These are phyloP conservation scores for Lactarius akahatsu DNA, from an alignment of 768 basidiomycete species.

Conservation along the genomic window DNA sequence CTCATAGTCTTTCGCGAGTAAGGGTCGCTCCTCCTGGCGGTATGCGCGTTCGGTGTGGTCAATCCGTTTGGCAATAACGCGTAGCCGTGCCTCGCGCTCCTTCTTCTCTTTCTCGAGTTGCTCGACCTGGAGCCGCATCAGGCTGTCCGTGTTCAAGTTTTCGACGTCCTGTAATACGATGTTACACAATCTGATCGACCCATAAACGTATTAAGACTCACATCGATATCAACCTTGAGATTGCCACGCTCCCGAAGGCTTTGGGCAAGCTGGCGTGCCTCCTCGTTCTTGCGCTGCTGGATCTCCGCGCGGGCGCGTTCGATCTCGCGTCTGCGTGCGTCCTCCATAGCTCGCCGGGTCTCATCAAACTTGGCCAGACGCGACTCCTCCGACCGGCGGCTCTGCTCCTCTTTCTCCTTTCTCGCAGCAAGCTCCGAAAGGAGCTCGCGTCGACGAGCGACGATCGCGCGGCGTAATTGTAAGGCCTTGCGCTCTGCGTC, in stretches of 20 bases:
- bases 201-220: conserved; percentile 36
- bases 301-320: conserved; percentile 70
- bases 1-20: conserved; percentile 84
- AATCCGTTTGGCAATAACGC: conserved; percentile 82
- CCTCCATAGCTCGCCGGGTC: conserved; percentile 58
- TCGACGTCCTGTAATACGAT: conserved; percentile 63
- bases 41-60: conserved; percentile 95
- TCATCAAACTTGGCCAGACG: conserved; percentile 72
- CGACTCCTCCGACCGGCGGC: conserved; percentile 66
- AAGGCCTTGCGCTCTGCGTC: conserved; percentile 77
- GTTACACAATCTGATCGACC: not conserved
- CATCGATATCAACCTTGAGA: conserved; percentile 68
- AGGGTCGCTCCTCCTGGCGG: conserved; percentile 87
- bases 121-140: conserved; percentile 88
- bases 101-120: conserved; percentile 97
- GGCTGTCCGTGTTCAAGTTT: conserved; percentile 77
- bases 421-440: conserved; percentile 79
- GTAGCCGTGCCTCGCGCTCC: conserved; percentile 76
- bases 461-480: conserved; percentile 72
- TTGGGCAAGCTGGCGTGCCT: conserved; percentile 87
- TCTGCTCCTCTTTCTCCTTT: conserved; percentile 87
- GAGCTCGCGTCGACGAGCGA: conserved; percentile 82
- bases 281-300: conserved; percentile 73
- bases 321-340: conserved; percentile 59
- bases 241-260: conserved; percentile 78